Percentiles rank a stretch among this genome's conserved stretches.
phyloP scores from a whole-genome alignment of 1,139 yeast species.

The Diutina pseudorugosa region DNA sequence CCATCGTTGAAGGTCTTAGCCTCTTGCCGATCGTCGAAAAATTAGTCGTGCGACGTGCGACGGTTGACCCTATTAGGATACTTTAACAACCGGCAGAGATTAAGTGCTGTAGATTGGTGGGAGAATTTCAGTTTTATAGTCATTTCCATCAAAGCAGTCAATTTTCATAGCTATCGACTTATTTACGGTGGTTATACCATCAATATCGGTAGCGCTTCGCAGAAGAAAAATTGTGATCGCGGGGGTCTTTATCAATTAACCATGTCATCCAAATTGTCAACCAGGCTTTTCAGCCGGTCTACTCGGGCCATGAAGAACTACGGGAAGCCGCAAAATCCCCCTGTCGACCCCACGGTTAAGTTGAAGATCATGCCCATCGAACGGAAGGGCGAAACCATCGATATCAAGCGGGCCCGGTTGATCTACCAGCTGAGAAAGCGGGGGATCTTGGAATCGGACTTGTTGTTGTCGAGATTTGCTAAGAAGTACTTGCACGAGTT shows the following conservation, averaged over 20 bases:
- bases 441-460: slow-evolving; percentile 89
- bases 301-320: background rate
- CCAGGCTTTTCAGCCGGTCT: background rate
- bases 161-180: too few species aligned
- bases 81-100: background rate
- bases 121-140: too few species aligned
- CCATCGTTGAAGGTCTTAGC: background rate
- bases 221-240: background rate
- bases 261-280: background rate
- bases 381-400: slow-evolving; percentile 63
- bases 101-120: too few species aligned
- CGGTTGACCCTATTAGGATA: background rate
- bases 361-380: slow-evolving; percentile 53
- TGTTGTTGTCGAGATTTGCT: slow-evolving; percentile 77
- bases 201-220: background rate
- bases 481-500: slow-evolving; percentile 52
- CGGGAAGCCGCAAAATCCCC: slow-evolving; percentile 1
- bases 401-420: slow-evolving; percentile 72
- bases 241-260: background rate
- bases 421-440: slow-evolving; percentile 88
- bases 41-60: background rate
- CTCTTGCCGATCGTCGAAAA: background rate
- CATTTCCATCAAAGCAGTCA: too few species aligned
- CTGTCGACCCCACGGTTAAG: background rate
- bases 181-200: too few species aligned